Conservation (phyloP, 2,329 filamentous ascomycete species). For the Thelonectria rubi region DNA sequence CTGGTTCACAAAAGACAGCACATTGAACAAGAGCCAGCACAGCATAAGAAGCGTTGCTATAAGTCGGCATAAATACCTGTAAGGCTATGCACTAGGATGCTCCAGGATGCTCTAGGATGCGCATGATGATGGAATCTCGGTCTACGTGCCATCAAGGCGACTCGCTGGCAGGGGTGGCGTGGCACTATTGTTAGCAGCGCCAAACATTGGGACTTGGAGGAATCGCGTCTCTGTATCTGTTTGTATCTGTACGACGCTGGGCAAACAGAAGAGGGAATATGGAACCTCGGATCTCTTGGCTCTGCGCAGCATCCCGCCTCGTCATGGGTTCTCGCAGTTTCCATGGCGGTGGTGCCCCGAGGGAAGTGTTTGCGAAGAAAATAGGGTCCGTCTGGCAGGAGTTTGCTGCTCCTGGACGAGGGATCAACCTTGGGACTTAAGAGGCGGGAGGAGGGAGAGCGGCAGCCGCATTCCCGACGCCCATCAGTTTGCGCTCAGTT, state of each 20-base stretch:
- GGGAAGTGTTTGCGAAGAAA: conserved; percentile 9
- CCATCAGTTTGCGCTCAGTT: not conserved
- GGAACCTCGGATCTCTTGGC: conserved; percentile 1
- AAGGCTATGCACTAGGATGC: conserved; percentile 18
- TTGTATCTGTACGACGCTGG: not conserved
- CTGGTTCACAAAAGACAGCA: conserved; percentile 14
- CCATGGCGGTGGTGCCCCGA: not conserved
- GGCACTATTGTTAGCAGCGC: conserved; percentile 4
- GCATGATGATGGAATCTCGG: conserved; percentile 25
- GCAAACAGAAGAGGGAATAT: not conserved
- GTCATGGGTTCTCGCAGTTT: not conserved
- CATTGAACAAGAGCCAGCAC: conserved; percentile 9
- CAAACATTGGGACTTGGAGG: not conserved
- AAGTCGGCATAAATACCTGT: conserved; percentile 7
- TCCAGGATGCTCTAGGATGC: conserved; percentile 7
- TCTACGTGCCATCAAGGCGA: conserved; percentile 10
- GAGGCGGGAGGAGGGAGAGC: not conserved
- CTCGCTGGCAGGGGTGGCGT: not conserved
- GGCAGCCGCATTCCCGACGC: not conserved
- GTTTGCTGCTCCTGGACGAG: not conserved
- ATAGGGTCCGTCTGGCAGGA: not conserved
- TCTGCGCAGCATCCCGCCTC: conserved; percentile 7
- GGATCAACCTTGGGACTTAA: not conserved
- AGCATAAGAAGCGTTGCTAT: conserved; percentile 3
- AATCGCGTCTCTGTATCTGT: not conserved